Conservation (phyloP, 148 eudicot species). For the Fagopyrum homotropicum region DNA sequence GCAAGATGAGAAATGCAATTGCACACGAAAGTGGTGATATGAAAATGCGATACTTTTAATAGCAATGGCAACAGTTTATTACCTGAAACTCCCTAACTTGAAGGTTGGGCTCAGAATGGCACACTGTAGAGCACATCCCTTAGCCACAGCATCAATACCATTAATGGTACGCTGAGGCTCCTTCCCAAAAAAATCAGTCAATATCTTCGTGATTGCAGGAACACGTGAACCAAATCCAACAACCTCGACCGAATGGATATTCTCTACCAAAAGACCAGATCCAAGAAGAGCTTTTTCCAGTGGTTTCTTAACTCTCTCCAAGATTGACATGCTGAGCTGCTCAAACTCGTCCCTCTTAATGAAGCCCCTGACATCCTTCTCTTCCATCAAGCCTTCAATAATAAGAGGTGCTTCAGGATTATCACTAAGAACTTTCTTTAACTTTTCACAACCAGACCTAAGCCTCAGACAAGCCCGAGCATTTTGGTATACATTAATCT, state of each 20-base stretch:
- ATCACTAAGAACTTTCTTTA: conserved; percentile 89
- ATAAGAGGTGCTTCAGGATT: conserved; percentile 86
- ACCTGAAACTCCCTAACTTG: conserved; percentile 94
- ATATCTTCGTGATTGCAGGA: conserved; percentile 57
- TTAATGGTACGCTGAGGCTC: conserved; percentile 75
- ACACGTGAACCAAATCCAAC: conserved; percentile 91
- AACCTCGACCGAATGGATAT: conserved; percentile 74
- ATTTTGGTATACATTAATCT: conserved; percentile 67
- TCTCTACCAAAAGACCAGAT: conserved; percentile 48
- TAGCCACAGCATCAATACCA: conserved; percentile 94
- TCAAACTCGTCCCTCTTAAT: conserved; percentile 92
- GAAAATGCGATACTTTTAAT: too few species aligned
- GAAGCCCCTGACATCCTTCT: conserved; percentile 81
- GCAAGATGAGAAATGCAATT: background rate
- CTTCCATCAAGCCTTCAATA: conserved; percentile 95
- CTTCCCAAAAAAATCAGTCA: conserved; percentile 46
- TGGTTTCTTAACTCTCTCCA: conserved; percentile 67
- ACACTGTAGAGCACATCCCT: conserved; percentile 94
- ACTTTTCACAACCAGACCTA: conserved; percentile 79
- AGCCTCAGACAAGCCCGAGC: conserved; percentile 71
- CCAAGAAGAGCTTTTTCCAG: conserved; percentile 60
- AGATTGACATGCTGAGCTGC: conserved; percentile 34
- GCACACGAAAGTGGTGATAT: background rate
- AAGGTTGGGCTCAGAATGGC: conserved; percentile 87
- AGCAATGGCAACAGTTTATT: background rate